A percentile compares a stretch with the other conserved stretches of the same genome.
These are phyloP conservation scores for Lachnellula suecica DNA, from an alignment of 2,329 filamentous ascomycete genomes.

Conservation along the genomic window DNA sequence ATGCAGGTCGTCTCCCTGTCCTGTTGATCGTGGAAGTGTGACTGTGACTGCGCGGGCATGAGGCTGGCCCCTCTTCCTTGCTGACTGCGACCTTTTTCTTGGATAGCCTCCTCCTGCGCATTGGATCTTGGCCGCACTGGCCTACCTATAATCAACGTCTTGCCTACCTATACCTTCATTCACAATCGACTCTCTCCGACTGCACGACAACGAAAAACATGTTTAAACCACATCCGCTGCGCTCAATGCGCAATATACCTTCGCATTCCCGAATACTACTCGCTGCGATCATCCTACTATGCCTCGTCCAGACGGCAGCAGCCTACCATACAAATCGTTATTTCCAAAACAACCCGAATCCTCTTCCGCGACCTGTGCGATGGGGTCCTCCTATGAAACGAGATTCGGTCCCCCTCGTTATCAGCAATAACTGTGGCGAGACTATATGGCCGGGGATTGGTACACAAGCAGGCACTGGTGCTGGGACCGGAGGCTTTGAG, in stretches of 20 bases:
- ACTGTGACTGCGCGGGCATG: neutral
- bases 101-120: slow-evolving; percentile 1
- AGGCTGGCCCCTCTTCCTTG: neutral
- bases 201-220: neutral
- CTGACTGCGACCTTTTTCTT: neutral
- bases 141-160: neutral
- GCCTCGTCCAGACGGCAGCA: slow-evolving; percentile 14
- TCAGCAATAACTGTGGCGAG: slow-evolving; percentile 71
- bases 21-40: slow-evolving; percentile 9
- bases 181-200: neutral
- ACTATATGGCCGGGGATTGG: slow-evolving; percentile 75
- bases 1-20: slow-evolving; percentile 19
- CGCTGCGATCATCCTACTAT: slow-evolving; percentile 14
- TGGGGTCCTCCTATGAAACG: slow-evolving; percentile 30
- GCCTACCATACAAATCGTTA: slow-evolving; percentile 19
- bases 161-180: neutral
- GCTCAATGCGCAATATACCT: neutral
- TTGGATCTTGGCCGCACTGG: neutral
- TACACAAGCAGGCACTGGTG: slow-evolving; percentile 70
- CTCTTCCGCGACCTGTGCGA: slow-evolving; percentile 18
- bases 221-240: neutral
- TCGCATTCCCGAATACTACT: slow-evolving; percentile 9
- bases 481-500: slow-evolving; percentile 67
- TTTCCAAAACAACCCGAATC: slow-evolving; percentile 14
- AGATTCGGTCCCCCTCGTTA: slow-evolving; percentile 56